Evolutionary conservation across 345 rosid species (phyloP).

Genomic region (Citrus inodora): DNA sequence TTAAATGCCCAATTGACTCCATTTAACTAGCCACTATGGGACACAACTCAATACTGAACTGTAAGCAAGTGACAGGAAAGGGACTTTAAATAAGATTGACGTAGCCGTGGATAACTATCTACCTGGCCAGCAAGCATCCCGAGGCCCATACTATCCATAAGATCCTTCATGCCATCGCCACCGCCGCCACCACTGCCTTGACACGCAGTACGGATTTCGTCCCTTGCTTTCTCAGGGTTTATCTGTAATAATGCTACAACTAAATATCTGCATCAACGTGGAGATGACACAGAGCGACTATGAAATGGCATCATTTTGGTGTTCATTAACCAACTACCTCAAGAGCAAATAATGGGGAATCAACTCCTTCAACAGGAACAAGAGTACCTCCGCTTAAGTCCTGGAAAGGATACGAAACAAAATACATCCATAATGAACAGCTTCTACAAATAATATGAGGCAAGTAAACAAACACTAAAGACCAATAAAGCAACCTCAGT

Average conservation of each 20-base stretch:
- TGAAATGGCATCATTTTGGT: not conserved
- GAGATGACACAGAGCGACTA: conserved; percentile 1
- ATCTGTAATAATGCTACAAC: conserved; percentile 36
- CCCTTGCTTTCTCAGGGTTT: conserved; percentile 60
- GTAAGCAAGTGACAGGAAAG: not conserved
- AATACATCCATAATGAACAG: not conserved
- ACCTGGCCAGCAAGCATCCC: conserved; percentile 81
- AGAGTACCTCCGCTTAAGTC: conserved; percentile 67
- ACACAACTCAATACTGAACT: too few relatives aligned
- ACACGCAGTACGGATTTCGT: conserved; percentile 45
- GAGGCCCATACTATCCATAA: conserved; percentile 78
- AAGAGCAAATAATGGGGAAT: conserved; percentile 66
- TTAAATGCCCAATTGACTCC: too few relatives aligned
- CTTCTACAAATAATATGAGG: not conserved
- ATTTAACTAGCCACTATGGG: too few relatives aligned
- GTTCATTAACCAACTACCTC: conserved; percentile 44
- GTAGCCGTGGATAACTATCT: not conserved
- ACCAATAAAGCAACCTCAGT: not conserved
- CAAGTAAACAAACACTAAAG: not conserved
- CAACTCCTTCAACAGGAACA: conserved; percentile 67
- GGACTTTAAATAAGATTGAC: not conserved
- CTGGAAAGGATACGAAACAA: conserved; percentile 28
- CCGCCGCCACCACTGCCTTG: conserved; percentile 34
- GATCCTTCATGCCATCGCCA: conserved; percentile 45
- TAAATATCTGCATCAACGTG: conserved; percentile 15